Percentiles rank a stretch among this genome's conserved stretches.
These are phyloP conservation scores for Schizopora paradoxa DNA, from an alignment of 1,284 basidiomycete species.

Conservation along the genomic window DNA sequence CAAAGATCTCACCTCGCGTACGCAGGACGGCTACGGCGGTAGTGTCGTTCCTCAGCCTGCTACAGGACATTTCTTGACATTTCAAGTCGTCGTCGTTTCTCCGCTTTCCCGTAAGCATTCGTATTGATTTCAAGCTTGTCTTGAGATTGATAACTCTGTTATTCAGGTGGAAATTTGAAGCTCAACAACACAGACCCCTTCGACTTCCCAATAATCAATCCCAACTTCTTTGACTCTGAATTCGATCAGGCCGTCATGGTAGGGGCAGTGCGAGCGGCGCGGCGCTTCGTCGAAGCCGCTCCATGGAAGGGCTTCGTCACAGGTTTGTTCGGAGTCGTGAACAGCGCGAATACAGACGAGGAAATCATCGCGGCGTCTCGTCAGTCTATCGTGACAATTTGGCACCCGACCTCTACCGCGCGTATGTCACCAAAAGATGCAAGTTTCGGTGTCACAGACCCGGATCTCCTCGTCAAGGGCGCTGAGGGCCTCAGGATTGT, in stretches of 20 bases:
- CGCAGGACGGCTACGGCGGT: not conserved
- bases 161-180: slow-evolving; percentile 22
- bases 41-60: slow-evolving; percentile 9
- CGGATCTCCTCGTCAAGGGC: slow-evolving; percentile 31
- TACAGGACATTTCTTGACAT: slow-evolving; percentile 20
- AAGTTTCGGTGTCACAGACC: slow-evolving; percentile 30
- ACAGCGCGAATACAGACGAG: slow-evolving; percentile 23
- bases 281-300: slow-evolving; percentile 19
- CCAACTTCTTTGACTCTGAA: slow-evolving; percentile 15
- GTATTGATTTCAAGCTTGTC: not conserved
- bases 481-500: slow-evolving; percentile 30
- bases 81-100: slow-evolving; percentile 18
- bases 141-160: not conserved
- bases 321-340: slow-evolving; percentile 20
- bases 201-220: slow-evolving; percentile 21
- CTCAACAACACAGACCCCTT: slow-evolving; percentile 20
- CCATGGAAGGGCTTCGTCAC: slow-evolving; percentile 22
- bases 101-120: slow-evolving; percentile 18
- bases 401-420: slow-evolving; percentile 26
- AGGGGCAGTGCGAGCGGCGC: slow-evolving; percentile 18
- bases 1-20: not conserved
- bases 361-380: slow-evolving; percentile 20
- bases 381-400: slow-evolving; percentile 20
- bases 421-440: slow-evolving; percentile 22
- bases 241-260: slow-evolving; percentile 18